Evolutionary conservation across 2,329 filamentous ascomycete genomes (phyloP), one percentile per base, ranked within the genome.

Genomic region (Colletotrichum kahawae): DNA sequence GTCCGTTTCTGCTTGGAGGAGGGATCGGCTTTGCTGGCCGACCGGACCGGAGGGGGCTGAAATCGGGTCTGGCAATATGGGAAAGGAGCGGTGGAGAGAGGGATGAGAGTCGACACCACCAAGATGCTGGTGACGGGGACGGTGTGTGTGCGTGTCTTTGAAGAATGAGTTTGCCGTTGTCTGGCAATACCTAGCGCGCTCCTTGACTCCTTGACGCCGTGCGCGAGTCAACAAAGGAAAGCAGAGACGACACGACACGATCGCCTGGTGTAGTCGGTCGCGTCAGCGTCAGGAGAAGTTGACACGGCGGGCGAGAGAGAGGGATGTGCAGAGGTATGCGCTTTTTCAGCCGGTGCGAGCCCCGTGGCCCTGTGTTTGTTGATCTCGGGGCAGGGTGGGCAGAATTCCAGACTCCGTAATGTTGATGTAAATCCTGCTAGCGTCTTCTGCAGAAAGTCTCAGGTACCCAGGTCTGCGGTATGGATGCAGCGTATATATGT

Each of bases 1-100:
- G 72, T 72, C 72, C 63, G 60, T 31, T 70, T 67, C 71, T 74
- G 48, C 18, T 38, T 38, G 14, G n/a, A 63, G 56, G 69, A 75
- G 34, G 56, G 63, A 72, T 75, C 68, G 71, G 62, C 68, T 67
- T 71, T 27, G 48, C 51, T 67, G 54, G 31, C 13, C 43, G 34
- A 48, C 71, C 71, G 38, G 59, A 74, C 63, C 33, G 48, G 48
- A 48, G 54, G 51, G 70, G 66, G 57, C n/a, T 63, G 48, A 67
- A 24, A 38, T 70, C 67, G 48, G 57, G 18, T 48, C 33, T 24
- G 51, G 38, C 38, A 56, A 51, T 24, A 51, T 51, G n/a, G 48
- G n/a, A 71, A 75, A 71, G n/a, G 56, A 48, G 66, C 21, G 66
- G 66, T 56, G 64, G 56, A 56, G 18, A 56, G 18, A 34, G 27